These are phyloP conservation scores for Cardiospermum halicacabum DNA, from an alignment of 345 rosid species.

Conservation along the genomic window DNA sequence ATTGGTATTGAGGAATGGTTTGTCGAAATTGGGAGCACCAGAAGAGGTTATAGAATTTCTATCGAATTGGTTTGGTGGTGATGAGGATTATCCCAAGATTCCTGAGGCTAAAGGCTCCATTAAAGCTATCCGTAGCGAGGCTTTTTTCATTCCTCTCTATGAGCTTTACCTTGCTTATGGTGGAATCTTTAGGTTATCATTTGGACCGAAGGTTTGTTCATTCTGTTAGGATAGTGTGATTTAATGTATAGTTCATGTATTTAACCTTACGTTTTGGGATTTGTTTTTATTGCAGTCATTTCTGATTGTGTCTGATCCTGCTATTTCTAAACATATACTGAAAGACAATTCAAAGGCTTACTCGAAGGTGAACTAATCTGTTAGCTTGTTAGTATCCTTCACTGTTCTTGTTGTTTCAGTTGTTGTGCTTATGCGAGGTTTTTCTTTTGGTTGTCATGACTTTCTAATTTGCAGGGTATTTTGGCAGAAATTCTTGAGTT, in stretches of 20 bases:
- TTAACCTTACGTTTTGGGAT: conserved; percentile 4
- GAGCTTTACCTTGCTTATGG: conserved; percentile 92
- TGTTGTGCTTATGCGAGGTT: neutral
- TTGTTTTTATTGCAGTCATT: conserved; percentile 55
- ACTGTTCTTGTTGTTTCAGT: neutral
- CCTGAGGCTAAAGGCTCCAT: conserved; percentile 80
- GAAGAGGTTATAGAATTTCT: conserved; percentile 43
- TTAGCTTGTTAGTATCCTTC: neutral
- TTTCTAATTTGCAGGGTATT: conserved; percentile 59
- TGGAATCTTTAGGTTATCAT: conserved; percentile 81
- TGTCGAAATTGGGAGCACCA: conserved; percentile 71
- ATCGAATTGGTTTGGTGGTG: conserved; percentile 48
- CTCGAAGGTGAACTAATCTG: conserved; percentile 61
- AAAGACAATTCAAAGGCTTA: conserved; percentile 79
- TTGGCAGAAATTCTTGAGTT: conserved; percentile 91
- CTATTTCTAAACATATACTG: conserved; percentile 83
- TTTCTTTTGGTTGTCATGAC: conserved; percentile 13
- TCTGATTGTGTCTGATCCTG: conserved; percentile 90
- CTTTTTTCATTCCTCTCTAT: conserved; percentile 87
- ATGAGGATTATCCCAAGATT: conserved; percentile 50
- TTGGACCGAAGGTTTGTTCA: conserved; percentile 89
- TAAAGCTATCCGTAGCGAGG: conserved; percentile 66
- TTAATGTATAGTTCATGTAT: neutral
- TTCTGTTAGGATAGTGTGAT: neutral
- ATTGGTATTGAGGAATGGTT: conserved; percentile 51